These are phyloP conservation scores for Rhizophagus clarus DNA, from an alignment of 192 early-diverging fungal species.

Conservation along the genomic window DNA sequence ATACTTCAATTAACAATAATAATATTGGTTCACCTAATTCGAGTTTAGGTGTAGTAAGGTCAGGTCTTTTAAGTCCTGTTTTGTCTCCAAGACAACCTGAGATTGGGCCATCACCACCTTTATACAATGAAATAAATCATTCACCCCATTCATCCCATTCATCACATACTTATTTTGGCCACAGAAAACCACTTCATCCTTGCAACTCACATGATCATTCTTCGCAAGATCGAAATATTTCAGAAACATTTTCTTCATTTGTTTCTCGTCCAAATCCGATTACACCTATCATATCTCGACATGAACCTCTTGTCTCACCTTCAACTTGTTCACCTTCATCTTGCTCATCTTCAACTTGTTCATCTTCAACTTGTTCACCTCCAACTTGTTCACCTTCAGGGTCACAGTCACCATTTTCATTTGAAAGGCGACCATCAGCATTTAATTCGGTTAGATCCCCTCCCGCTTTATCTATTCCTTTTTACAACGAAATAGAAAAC, in stretches of 20 bases:
- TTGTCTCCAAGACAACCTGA: conserved; percentile 17
- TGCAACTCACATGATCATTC: neutral
- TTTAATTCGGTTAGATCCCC: too few species aligned
- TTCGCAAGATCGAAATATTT: neutral
- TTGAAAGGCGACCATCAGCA: too few species aligned
- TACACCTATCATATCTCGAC: neutral
- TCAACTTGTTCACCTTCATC: too few species aligned
- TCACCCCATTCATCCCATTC: too few species aligned
- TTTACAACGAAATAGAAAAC: too few species aligned
- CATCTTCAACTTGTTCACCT: too few species aligned
- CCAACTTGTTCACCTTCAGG: neutral
- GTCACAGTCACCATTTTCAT: too few species aligned
- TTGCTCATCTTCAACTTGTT: too few species aligned
- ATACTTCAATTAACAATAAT: neutral
- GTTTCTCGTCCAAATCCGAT: neutral
- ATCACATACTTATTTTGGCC: too few species aligned
- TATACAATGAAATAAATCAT: neutral
- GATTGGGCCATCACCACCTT: neutral
- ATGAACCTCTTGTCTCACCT: neutral
- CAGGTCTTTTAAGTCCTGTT: conserved; percentile 3
- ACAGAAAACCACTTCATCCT: neutral
- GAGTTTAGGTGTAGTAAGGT: neutral
- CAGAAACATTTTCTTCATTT: neutral
- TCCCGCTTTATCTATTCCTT: too few species aligned
- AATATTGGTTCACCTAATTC: neutral